Percentiles rank a stretch among this genome's conserved stretches.
phyloP scores from a whole-genome alignment of 2,329 filamentous ascomycete species.

The Phoma herbarum region DNA sequence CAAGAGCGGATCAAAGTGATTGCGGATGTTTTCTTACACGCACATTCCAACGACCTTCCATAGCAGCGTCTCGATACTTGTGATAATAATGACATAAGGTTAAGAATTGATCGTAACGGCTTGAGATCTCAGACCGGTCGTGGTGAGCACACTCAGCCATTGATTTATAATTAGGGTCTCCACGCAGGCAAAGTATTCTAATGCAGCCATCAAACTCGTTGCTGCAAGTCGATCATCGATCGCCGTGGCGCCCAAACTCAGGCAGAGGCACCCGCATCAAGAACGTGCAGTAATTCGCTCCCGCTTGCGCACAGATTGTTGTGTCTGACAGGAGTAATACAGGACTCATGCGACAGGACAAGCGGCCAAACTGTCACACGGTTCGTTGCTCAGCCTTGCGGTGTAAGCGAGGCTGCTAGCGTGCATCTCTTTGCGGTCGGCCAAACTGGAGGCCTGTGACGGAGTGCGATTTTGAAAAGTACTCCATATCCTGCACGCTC shows the following conservation, averaged over 20 bases:
- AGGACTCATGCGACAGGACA: slow-evolving; percentile 3
- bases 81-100: neutral
- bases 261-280: neutral
- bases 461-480: slow-evolving; percentile 24
- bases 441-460: slow-evolving; percentile 21
- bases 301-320: neutral
- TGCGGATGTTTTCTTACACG: slow-evolving; percentile 1
- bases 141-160: too few relatives aligned
- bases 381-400: slow-evolving; percentile 13
- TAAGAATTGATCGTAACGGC: neutral
- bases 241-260: neutral
- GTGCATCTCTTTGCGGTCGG: slow-evolving; percentile 8
- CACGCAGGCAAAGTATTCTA: neutral
- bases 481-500: slow-evolving; percentile 34
- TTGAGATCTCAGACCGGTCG: neutral
- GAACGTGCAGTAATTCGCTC: neutral
- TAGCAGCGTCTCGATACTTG: neutral
- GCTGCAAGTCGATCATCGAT: neutral
- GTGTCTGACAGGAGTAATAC: slow-evolving; percentile 1
- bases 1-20: slow-evolving; percentile 58
- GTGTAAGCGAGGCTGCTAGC: slow-evolving; percentile 22
- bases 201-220: neutral
- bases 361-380: slow-evolving; percentile 5
- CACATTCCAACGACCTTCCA: neutral
- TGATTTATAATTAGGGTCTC: neutral